Base-by-base conservation (phyloP, 2,329 filamentous ascomycete species). In the Lasiodiplodia sp. region DNA sequence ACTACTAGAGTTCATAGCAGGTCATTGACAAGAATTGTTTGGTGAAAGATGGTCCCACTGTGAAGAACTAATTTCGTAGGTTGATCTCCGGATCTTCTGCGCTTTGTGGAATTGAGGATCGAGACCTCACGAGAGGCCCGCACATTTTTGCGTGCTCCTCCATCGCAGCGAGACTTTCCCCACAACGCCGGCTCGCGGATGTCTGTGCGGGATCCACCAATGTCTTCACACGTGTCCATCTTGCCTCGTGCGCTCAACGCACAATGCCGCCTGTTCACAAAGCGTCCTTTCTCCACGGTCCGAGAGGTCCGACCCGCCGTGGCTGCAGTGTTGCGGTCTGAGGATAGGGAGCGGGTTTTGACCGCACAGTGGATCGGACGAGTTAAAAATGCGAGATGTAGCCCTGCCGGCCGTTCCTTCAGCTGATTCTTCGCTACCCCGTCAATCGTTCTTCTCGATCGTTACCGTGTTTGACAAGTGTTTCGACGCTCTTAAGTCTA, bases 121-220 rank as follows among this genome's bases (percentile, higher is more conserved):
- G 23, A 62, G 44, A 37, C n/a, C 34, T 8, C 31, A 5, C 21
- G 18, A 49, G 14, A 63, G 49, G 38, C 28, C 44, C 58, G 28
- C 58, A 37, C 40, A 21, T n/a, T 18, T 6, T 60, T 37, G 37
- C 56, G 56, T 44, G 37, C 56, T 60, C 25, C 28, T 49, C 40
- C 58, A 49, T 31, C 8, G 18, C 40, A 49, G 40, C 25, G 37
- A 51, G 25, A 51, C 28, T 18, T 52, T 52, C 60, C 60, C 60
- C 60, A 52, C 60, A 64, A 52, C 23, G 60, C n/a, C 60, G 60
- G 60, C 58, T 63, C 23, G 40, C 58, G 58, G 58, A 63, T 63
- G 60, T 64, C 60, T 64, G 60, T 64, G 60, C 60, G 60, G 60
- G 60, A 47, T 64, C 60, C 60, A 64, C 60, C 60, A 38, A 40